Conservation (phyloP, 2,329 filamentous ascomycete species). For the Botrytis deweyae region DNA sequence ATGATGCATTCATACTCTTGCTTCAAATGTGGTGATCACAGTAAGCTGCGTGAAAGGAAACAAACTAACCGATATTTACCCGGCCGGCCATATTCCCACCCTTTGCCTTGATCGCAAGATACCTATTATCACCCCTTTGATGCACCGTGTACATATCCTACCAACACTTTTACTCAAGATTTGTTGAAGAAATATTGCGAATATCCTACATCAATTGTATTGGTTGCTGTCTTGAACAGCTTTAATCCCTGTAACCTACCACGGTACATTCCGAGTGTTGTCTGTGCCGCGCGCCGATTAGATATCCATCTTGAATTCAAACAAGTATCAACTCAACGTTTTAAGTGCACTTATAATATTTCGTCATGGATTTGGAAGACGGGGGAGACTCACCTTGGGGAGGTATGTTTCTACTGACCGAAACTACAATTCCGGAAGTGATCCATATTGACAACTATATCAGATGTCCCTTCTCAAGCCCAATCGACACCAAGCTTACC, state of each 20-base stretch:
- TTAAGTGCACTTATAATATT: background rate
- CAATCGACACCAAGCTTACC: slow-evolving; percentile 35
- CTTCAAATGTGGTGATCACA: background rate
- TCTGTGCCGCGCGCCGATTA: slow-evolving; percentile 5
- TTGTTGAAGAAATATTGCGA: background rate
- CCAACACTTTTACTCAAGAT: background rate
- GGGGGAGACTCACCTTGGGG: slow-evolving; percentile 48
- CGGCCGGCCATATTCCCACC: background rate
- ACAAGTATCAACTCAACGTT: background rate
- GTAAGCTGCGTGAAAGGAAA: background rate
- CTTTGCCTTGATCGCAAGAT: background rate
- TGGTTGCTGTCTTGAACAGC: background rate
- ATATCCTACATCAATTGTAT: background rate
- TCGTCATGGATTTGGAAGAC: slow-evolving; percentile 46
- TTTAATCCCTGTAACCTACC: background rate
- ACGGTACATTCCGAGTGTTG: slow-evolving; percentile 13
- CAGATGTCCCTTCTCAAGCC: slow-evolving; percentile 46
- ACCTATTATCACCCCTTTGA: background rate
- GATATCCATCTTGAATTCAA: slow-evolving; percentile 1
- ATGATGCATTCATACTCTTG: background rate
- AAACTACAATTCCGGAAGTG: background rate
- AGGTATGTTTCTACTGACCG: slow-evolving; percentile 39
- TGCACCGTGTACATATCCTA: background rate
- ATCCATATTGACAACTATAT: slow-evolving; percentile 24
- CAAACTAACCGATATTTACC: background rate